Percentiles rank a stretch among this genome's conserved stretches.
phyloP scores from a whole-genome alignment of 2,329 filamentous ascomycete genomes.

The Pseudogymnoascus sp. region DNA sequence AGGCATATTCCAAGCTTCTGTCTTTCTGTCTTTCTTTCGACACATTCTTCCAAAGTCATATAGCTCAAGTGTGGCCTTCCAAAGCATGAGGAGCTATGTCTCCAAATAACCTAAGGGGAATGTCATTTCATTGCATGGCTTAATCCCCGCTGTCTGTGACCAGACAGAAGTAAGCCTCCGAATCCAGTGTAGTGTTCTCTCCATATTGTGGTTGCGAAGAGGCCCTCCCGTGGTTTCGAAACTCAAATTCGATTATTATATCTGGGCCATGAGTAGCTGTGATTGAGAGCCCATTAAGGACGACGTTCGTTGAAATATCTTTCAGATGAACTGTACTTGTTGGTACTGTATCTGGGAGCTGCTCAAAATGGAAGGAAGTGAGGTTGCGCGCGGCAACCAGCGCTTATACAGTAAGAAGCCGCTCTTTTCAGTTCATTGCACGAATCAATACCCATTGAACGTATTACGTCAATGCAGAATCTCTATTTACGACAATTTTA shows the following conservation, averaged over 20 bases:
- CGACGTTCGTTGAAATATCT: not conserved
- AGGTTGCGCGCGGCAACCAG: constrained; percentile 3
- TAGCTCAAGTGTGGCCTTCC: not conserved
- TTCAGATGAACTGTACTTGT: not conserved
- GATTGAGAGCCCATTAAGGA: not conserved
- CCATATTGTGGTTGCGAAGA: not conserved
- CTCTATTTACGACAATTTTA: not conserved
- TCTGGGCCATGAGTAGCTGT: not conserved
- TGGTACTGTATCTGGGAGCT: not conserved
- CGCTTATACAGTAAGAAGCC: not conserved
- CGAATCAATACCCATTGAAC: not conserved
- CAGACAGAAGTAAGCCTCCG: not conserved
- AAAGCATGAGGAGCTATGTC: not conserved
- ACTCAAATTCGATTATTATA: not conserved
- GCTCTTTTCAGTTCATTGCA: not conserved
- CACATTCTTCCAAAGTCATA: not conserved
- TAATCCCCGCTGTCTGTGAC: not conserved
- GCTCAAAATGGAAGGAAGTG: not conserved
- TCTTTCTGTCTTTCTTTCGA: not conserved
- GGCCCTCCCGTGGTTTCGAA: no score
- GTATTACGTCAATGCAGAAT: not conserved
- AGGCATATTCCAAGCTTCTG: not conserved
- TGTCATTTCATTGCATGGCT: not conserved
- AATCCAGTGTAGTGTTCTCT: not conserved
- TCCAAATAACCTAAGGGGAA: not conserved